These are phyloP conservation scores for Ophiocordyceps unilateralis DNA, from an alignment of 2,329 filamentous ascomycete species.

Conservation along the genomic window DNA sequence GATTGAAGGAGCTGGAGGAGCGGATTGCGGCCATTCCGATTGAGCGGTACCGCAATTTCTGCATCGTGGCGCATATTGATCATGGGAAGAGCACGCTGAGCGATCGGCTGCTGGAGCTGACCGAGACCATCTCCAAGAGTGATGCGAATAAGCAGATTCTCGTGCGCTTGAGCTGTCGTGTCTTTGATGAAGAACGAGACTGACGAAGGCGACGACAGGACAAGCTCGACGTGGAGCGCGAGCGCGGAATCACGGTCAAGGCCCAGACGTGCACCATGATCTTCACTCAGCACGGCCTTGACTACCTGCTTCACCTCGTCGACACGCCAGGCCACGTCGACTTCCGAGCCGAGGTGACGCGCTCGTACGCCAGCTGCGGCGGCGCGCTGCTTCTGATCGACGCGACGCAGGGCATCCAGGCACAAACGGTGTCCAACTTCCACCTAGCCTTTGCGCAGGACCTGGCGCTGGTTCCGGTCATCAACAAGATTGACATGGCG, in stretches of 20 bases:
- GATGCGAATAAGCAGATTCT: slow-evolving; percentile 81
- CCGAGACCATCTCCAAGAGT: slow-evolving; percentile 76
- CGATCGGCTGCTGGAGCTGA: slow-evolving; percentile 82
- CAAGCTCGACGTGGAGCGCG: slow-evolving; percentile 89
- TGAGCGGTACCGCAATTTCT: slow-evolving; percentile 81
- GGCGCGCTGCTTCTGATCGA: slow-evolving; percentile 86
- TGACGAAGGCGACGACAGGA: slow-evolving; percentile 27
- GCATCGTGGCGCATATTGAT: slow-evolving; percentile 96
- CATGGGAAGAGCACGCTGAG: slow-evolving; percentile 96
- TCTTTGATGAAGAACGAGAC: background rate
- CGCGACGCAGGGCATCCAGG: slow-evolving; percentile 90
- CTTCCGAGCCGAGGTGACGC: slow-evolving; percentile 88
- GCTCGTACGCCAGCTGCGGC: slow-evolving; percentile 90
- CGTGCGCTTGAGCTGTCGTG: slow-evolving; percentile 9
- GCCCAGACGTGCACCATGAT: slow-evolving; percentile 98
- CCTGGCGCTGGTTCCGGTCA: slow-evolving; percentile 68
- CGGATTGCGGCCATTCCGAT: slow-evolving; percentile 62
- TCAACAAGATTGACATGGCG: slow-evolving; percentile 93
- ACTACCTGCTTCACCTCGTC: slow-evolving; percentile 88
- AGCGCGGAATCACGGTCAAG: slow-evolving; percentile 95
- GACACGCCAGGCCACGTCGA: slow-evolving; percentile 97
- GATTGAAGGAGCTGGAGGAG: slow-evolving; percentile 17
- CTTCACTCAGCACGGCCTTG: slow-evolving; percentile 67
- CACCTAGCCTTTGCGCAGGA: slow-evolving; percentile 92
- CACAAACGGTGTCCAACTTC: slow-evolving; percentile 97